Conservation (phyloP, 495 filamentous ascomycete genomes). For the Neurospora pannonica region DNA sequence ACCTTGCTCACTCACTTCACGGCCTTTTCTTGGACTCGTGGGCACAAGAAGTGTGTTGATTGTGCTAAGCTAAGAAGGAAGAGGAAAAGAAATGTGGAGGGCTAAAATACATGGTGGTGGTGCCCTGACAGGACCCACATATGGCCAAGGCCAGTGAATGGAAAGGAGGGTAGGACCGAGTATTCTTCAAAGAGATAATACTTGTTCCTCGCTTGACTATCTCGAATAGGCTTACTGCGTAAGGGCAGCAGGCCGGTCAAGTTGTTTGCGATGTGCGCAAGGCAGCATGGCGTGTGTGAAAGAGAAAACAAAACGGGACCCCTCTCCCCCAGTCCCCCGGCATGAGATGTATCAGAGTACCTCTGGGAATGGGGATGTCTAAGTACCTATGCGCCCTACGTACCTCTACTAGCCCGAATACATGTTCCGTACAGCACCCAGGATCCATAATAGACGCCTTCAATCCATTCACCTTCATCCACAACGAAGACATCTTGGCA, state of each 20-base stretch:
- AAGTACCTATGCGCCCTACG: background rate
- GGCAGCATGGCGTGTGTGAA: background rate
- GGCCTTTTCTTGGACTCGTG: too few species aligned
- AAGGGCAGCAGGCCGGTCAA: background rate
- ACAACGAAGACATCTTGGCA: background rate
- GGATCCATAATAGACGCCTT: background rate
- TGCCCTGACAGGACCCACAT: too few species aligned
- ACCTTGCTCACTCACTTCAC: background rate
- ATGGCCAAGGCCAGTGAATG: too few species aligned
- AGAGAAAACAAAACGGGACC: background rate
- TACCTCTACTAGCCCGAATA: background rate
- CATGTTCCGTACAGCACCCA: background rate
- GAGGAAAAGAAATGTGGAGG: too few species aligned
- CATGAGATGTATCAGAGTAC: background rate
- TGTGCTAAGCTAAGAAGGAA: too few species aligned
- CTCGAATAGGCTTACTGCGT: background rate
- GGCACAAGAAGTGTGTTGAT: too few species aligned
- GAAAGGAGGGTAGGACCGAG: too few species aligned
- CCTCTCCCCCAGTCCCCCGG: background rate
- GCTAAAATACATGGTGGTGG: too few species aligned
- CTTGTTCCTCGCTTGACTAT: background rate
- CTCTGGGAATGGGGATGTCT: background rate
- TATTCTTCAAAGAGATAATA: background rate
- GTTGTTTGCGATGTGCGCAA: background rate
- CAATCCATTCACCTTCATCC: background rate